phyloP scores from a whole-genome alignment of 768 basidiomycete species.

The Punctularia strigosozonata region DNA sequence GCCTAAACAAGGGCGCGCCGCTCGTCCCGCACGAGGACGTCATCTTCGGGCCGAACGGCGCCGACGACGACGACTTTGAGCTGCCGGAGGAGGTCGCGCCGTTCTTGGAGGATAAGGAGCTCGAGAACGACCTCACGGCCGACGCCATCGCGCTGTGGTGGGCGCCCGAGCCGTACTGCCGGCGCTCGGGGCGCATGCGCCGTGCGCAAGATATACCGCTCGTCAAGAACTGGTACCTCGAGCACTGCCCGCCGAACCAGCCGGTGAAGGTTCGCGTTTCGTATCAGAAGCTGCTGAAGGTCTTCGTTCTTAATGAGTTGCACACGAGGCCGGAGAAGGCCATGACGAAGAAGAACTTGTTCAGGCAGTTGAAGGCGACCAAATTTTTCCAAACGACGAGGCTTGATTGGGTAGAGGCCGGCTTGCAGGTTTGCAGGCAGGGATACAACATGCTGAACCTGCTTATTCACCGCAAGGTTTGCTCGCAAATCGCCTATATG shows the following conservation, averaged over 20 bases:
- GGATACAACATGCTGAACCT: conserved; percentile 99
- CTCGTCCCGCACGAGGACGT: conserved; percentile 81
- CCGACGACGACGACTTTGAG: conserved; percentile 81
- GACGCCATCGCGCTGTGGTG: conserved; percentile 98
- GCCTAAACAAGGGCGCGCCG: conserved; percentile 72
- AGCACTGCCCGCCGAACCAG: conserved; percentile 94
- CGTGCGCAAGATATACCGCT: conserved; percentile 92
- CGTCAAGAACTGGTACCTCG: conserved; percentile 97
- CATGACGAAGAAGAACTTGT: conserved; percentile 96
- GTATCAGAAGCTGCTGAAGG: conserved; percentile 95
- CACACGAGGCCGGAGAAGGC: conserved; percentile 85
- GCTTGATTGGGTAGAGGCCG: conserved; percentile 98
- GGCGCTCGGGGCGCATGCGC: conserved; percentile 85
- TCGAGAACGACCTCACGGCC: conserved; percentile 87
- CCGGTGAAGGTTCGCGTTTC: conserved; percentile 98
- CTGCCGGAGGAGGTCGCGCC: conserved; percentile 69
- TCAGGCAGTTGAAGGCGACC: conserved; percentile 93
- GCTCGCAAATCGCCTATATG: conserved; percentile 2
- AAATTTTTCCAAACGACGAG: conserved; percentile 99
- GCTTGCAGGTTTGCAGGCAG: conserved; percentile 95
- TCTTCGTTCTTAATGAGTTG: conserved; percentile 90
- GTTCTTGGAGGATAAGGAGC: conserved; percentile 66
- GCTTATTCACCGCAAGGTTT: conserved; percentile 93
- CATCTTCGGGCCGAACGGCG: conserved; percentile 83
- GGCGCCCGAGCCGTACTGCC: conserved; percentile 93